Percentiles rank a stretch among this genome's conserved stretches.
Conservation (phyloP, 1,284 basidiomycete species). For the Leucoagaricus sp. region DNA sequence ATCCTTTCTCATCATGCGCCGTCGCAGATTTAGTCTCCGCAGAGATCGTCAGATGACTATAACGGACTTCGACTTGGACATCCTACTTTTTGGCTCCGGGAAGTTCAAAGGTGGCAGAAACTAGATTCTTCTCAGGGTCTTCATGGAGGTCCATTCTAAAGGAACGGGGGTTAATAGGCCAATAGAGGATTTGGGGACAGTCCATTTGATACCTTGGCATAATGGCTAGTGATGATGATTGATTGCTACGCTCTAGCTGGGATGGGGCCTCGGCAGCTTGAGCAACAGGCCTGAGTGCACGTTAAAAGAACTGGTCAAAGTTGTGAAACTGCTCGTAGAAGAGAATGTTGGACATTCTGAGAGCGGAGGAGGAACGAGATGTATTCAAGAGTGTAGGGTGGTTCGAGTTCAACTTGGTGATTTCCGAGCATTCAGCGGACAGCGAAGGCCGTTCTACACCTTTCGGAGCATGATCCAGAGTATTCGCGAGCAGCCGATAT, state of each 20-base stretch:
- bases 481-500: too few relatives aligned
- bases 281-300: not conserved
- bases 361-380: too few relatives aligned
- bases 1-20: slow-evolving; percentile 14
- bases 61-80: slow-evolving; percentile 8
- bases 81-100: slow-evolving; percentile 16
- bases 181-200: too few relatives aligned
- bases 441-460: too few relatives aligned
- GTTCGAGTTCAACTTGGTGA: too few relatives aligned
- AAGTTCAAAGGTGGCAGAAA: too few relatives aligned
- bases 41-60: slow-evolving; percentile 11
- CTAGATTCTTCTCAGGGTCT: slow-evolving; percentile 12
- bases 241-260: slow-evolving; percentile 1
- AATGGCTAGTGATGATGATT: not conserved
- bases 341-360: slow-evolving; percentile 13
- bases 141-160: slow-evolving; percentile 16
- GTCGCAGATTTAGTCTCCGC: slow-evolving; percentile 11
- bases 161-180: not conserved
- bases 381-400: too few relatives aligned
- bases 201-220: slow-evolving; percentile 11
- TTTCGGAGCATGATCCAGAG: too few relatives aligned
- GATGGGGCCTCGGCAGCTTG: not conserved
- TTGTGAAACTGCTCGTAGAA: slow-evolving; percentile 17
- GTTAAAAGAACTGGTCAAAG: slow-evolving; percentile 7
- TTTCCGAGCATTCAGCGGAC: too few relatives aligned